Evolutionary conservation across 1,284 basidiomycete genomes (phyloP).

Genomic region (Puccinia novopanici): DNA sequence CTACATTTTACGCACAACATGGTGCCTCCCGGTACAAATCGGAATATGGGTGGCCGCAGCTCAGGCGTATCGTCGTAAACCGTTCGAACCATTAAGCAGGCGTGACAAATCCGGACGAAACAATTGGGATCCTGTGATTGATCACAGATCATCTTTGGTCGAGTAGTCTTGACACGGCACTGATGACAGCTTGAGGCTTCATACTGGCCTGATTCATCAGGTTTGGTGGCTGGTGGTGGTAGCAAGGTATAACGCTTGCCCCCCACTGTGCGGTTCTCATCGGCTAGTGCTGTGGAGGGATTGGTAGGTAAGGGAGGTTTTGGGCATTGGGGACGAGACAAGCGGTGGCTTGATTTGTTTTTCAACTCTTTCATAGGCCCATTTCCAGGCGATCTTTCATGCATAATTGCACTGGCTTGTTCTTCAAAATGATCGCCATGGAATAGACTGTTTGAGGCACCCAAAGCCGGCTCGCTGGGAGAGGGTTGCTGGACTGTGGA

Average conservation of each 20-base stretch:
- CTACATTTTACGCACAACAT: slow-evolving; percentile 48
- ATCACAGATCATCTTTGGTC: slow-evolving; percentile 50
- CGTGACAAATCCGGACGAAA: slow-evolving; percentile 34
- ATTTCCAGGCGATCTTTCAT: neutral
- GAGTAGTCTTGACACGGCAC: slow-evolving; percentile 47
- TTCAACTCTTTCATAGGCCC: slow-evolving; percentile 6
- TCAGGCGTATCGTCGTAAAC: slow-evolving; percentile 44
- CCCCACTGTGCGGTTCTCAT: neutral
- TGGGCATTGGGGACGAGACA: slow-evolving; percentile 28
- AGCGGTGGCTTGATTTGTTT: slow-evolving; percentile 4
- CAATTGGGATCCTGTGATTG: slow-evolving; percentile 48
- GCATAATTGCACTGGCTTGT: neutral
- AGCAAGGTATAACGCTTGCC: slow-evolving; percentile 13
- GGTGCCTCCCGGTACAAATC: slow-evolving; percentile 46
- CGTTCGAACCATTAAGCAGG: slow-evolving; percentile 29
- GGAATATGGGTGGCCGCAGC: slow-evolving; percentile 41
- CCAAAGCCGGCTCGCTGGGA: neutral
- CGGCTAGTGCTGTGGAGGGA: neutral
- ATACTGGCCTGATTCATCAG: slow-evolving; percentile 45
- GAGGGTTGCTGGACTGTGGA: slow-evolving; percentile 8
- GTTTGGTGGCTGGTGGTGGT: slow-evolving; percentile 34
- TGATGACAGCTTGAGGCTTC: slow-evolving; percentile 50
- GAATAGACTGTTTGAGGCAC: neutral
- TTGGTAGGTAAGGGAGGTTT: slow-evolving; percentile 5
- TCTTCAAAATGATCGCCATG: slow-evolving; percentile 15